phyloP scores from a whole-genome alignment of 805 yeast genomes.

The Blastobotrys attinorum region DNA sequence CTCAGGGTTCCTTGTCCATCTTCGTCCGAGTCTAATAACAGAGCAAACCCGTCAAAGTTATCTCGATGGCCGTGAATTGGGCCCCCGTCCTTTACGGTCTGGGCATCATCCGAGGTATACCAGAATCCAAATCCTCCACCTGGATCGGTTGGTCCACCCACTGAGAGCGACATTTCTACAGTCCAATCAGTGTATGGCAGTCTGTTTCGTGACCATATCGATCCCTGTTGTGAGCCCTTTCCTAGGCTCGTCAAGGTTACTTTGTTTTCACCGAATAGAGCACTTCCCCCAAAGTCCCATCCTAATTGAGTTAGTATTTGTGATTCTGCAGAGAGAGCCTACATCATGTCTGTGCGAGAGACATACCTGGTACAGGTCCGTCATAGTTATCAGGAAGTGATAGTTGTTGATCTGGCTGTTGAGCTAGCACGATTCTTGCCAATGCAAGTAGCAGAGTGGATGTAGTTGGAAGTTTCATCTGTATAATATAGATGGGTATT shows the following conservation, averaged over 20 bases:
- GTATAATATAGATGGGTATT: no score
- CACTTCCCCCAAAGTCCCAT: slow-evolving; percentile 21
- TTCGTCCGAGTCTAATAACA: slow-evolving; percentile 30
- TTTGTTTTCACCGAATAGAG: slow-evolving; percentile 15
- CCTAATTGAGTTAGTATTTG: slow-evolving; percentile 6
- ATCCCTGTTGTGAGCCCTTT: slow-evolving; percentile 22
- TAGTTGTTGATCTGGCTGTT: neutral
- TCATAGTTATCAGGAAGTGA: slow-evolving; percentile 3
- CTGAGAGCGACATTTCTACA: slow-evolving; percentile 25
- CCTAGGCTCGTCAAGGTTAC: slow-evolving; percentile 19
- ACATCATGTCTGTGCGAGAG: neutral
- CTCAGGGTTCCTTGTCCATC: slow-evolving; percentile 26
- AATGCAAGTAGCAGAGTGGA: neutral
- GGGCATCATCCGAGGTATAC: slow-evolving; percentile 24
- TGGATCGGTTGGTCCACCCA: slow-evolving; percentile 24
- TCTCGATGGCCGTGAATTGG: slow-evolving; percentile 32
- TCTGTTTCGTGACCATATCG: slow-evolving; percentile 28
- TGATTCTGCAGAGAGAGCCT: neutral
- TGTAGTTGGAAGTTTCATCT: no score
- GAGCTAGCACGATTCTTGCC: neutral
- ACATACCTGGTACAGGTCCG: neutral
- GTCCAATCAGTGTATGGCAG: slow-evolving; percentile 29
- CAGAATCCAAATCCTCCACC: slow-evolving; percentile 34
- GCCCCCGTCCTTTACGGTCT: slow-evolving; percentile 22
- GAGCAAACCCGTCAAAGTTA: slow-evolving; percentile 34